Base-by-base conservation (phyloP, 345 rosid species). In the Draba incana region DNA sequence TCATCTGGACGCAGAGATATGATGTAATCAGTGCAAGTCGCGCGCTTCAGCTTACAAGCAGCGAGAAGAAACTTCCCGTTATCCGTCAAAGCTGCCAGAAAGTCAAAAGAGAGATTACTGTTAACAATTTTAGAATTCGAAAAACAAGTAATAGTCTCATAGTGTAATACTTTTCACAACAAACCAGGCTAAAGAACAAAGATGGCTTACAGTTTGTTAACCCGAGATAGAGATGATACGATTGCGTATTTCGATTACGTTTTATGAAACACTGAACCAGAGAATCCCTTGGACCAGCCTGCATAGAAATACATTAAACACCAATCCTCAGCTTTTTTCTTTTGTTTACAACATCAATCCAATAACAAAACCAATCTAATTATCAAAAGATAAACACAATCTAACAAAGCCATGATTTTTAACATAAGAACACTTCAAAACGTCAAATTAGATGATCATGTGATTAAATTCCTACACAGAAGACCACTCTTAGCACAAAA, bases 1-100 rank as follows among this genome's bases (percentile, higher is more conserved):
- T 79, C 83, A 15, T 82, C 82, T 2, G 79, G 59, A 43, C 76
- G 52, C 54, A 84, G 44, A 68, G 88, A 83, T 72, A 88, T 78
- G 37, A 83, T 69, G 58, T 81, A 84, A 71, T 88, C 95, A 25
- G 89, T 86, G 43, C 88, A 88, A 20, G 89, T 88, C 10, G 95
- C 75, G 9, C 85, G 82, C 57, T 85, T 88, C 42, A 78, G 79
- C 80, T 79, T 86, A 57, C 75, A 81, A 13, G 92, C 95, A 81
- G 83, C 82, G 31, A 88, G 92, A 76, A 86, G 91, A 64, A 84
- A 86, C 82, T 88, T 88, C 4, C 92, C 95, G 37, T 81, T 77
- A 71, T 83, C 92, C 11, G 72, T 75, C 71, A 81, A 73, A 59
- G 86, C 95, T 88, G 78, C 59, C 68, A 77, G 4, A 65, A 48